Percentiles rank a stretch among this genome's conserved stretches.
Conservation (phyloP, 1,139 yeast species). For the Pichia sp. region DNA sequence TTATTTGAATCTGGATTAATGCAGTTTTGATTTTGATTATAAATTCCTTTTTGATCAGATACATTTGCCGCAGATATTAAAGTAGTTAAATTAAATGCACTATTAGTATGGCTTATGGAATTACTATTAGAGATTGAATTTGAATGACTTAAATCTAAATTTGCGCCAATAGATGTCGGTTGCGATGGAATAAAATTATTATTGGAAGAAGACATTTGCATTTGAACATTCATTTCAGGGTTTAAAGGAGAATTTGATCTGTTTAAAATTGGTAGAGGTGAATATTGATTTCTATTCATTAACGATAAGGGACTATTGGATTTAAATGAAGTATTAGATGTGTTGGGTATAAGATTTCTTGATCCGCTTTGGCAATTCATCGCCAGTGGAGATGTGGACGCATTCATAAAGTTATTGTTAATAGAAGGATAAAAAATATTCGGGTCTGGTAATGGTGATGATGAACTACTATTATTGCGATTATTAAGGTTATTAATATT, state of each 20-base stretch:
- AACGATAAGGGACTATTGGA: background rate
- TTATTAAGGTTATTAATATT: background rate
- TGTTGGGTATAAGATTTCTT: background rate
- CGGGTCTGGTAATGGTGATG: constrained; percentile 9
- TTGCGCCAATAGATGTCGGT: background rate
- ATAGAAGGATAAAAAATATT: constrained; percentile 3
- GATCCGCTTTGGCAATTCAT: no score
- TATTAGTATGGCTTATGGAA: background rate
- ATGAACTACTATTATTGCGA: background rate
- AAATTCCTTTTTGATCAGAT: background rate
- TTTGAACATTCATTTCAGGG: background rate
- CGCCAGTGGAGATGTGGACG: no score
- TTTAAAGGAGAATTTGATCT: constrained; percentile 1
- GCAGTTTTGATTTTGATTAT: background rate
- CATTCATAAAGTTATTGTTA: background rate
- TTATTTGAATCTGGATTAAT: background rate
- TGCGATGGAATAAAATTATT: background rate
- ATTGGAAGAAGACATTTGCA: background rate
- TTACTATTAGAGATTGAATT: background rate
- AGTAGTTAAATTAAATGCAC: constrained; percentile 9
- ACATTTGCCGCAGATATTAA: constrained; percentile 15
- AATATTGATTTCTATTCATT: background rate
- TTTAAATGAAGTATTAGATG: background rate
- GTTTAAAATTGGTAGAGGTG: background rate
- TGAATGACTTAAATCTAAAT: background rate